A percentile compares a stretch with the other conserved stretches of the same genome.
phyloP scores from a whole-genome alignment of 352 stramenopile species.

The Paralagenidium karlingii region DNA sequence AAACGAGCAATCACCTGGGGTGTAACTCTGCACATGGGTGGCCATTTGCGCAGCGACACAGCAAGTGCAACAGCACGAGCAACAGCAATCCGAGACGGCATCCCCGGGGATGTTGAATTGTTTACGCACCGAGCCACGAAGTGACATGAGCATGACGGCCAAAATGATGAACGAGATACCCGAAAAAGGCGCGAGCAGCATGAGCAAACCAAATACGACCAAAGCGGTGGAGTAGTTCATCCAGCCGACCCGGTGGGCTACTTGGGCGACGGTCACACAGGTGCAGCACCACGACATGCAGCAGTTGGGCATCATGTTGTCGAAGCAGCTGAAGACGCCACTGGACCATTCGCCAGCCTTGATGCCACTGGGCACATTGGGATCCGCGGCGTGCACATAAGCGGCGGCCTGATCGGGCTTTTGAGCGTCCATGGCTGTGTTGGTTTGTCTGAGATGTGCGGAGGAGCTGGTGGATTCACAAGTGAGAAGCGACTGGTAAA shows the following conservation, averaged over 20 bases:
- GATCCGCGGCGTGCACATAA: background rate
- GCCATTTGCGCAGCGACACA: slow-evolving; percentile 71
- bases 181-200: too few relatives aligned
- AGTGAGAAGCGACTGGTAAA: too few relatives aligned
- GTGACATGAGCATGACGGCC: too few relatives aligned
- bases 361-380: slow-evolving; percentile 12
- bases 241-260: slow-evolving; percentile 37
- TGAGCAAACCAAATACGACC: slow-evolving; percentile 18
- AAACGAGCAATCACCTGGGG: slow-evolving; percentile 46
- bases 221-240: slow-evolving; percentile 38
- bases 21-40: slow-evolving; percentile 66
- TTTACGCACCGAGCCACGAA: slow-evolving; percentile 5
- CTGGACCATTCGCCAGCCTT: slow-evolving; percentile 10
- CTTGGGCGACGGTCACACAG: slow-evolving; percentile 48
- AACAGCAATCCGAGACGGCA: slow-evolving; percentile 14
- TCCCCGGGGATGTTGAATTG: slow-evolving; percentile 12
- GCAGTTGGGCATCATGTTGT: slow-evolving; percentile 15
- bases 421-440: too few relatives aligned
- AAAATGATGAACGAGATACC: too few relatives aligned
- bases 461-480: too few relatives aligned
- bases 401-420: too few relatives aligned
- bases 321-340: slow-evolving; percentile 13
- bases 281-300: slow-evolving; percentile 60
- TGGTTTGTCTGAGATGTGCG: too few relatives aligned
- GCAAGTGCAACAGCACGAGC: slow-evolving; percentile 44